Percentiles rank a stretch among this genome's conserved stretches.
Evolutionary conservation across 345 rosid species (phyloP).

Genomic region (Garcia nutans): DNA sequence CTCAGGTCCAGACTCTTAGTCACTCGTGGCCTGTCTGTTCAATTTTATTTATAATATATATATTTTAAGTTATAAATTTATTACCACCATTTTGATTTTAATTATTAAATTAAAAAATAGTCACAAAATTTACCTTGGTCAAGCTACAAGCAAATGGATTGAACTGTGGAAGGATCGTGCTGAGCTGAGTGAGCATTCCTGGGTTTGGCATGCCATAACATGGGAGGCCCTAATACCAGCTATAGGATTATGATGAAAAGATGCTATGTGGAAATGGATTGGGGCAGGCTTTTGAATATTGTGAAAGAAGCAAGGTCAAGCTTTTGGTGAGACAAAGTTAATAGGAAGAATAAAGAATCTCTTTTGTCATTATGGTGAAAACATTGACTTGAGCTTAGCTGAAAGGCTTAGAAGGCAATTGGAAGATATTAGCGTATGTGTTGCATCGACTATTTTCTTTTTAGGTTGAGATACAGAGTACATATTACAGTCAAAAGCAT

Average conservation of each 20-base stretch:
- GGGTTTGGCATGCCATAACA: neutral
- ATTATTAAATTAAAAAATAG: no score
- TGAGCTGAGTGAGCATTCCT: neutral
- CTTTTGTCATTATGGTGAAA: neutral
- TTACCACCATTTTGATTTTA: no score
- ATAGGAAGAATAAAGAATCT: constrained; percentile 2
- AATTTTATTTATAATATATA: no score
- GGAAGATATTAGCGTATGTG: neutral
- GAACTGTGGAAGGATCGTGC: neutral
- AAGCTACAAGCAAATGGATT: neutral
- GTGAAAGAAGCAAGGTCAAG: neutral
- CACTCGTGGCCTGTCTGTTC: no score
- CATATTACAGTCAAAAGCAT: neutral
- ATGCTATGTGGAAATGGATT: neutral
- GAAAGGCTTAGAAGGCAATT: constrained; percentile 1
- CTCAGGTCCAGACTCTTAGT: no score
- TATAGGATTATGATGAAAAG: neutral
- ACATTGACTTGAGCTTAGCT: constrained; percentile 10
- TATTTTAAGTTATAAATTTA: no score
- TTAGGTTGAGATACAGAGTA: neutral
- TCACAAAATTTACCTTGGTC: neutral
- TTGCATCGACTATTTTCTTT: constrained; percentile 5
- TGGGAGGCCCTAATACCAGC: no score
- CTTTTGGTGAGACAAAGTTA: neutral
- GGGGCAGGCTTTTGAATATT: neutral